These are phyloP conservation scores for Penicillium sp. DNA, from an alignment of 2,329 filamentous ascomycete species.

Conservation along the genomic window DNA sequence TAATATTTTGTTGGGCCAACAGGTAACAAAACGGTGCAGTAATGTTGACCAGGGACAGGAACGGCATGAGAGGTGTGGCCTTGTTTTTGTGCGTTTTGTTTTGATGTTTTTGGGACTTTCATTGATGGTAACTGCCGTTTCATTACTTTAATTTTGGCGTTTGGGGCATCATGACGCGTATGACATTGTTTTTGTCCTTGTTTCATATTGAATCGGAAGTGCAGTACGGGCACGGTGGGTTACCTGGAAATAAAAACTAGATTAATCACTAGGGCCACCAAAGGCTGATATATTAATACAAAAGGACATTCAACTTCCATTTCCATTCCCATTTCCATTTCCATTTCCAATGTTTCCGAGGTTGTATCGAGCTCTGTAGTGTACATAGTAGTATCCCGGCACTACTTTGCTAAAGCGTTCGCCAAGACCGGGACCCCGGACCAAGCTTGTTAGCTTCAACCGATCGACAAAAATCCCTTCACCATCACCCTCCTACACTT, in stretches of 20 bases:
- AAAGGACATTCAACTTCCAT: constrained; percentile 14
- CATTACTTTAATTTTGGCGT: constrained; percentile 25
- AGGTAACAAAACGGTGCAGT: constrained; percentile 15
- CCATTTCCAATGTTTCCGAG: background rate
- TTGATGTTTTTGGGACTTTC: constrained; percentile 9
- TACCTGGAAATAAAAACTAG: constrained; percentile 27
- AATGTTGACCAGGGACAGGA: constrained; percentile 15
- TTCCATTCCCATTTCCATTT: background rate
- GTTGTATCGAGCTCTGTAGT: background rate
- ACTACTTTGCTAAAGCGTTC: background rate
- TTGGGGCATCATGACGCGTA: constrained; percentile 32
- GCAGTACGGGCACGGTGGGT: constrained; percentile 20
- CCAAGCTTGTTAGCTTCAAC: background rate
- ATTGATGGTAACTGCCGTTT: constrained; percentile 12
- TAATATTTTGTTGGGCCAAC: constrained; percentile 8
- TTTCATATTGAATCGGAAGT: constrained; percentile 19
- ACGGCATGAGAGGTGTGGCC: constrained; percentile 7
- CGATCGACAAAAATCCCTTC: background rate
- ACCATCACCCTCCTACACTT: background rate
- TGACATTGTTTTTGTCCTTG: constrained; percentile 27
- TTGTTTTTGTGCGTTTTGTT: constrained; percentile 10
- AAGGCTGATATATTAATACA: constrained; percentile 23
- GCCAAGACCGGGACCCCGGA: background rate
- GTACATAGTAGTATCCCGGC: background rate
- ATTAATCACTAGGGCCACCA: constrained; percentile 23